phyloP scores from a whole-genome alignment of 169 alveolate species.

The Cryptosporidium andersoni region DNA sequence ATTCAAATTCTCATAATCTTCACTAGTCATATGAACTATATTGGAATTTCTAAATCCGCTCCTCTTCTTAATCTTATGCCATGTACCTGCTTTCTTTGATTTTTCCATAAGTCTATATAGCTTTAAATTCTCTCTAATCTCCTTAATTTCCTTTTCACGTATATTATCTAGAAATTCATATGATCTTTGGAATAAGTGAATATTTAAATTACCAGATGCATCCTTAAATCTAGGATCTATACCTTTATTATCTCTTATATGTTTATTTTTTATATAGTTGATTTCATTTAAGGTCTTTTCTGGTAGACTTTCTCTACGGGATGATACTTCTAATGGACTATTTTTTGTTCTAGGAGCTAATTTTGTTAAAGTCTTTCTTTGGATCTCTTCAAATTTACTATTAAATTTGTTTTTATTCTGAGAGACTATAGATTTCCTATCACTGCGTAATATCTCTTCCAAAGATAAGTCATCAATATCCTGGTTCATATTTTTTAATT shows the following conservation, averaged over 20 bases:
- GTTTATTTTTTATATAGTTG: conserved; percentile 35
- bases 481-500: not conserved
- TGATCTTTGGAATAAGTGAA: conserved; percentile 56
- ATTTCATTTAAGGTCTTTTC: conserved; percentile 40
- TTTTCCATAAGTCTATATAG: conserved; percentile 30
- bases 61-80: conserved; percentile 39
- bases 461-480: conserved; percentile 55
- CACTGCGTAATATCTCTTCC: conserved; percentile 45
- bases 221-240: conserved; percentile 66
- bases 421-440: not conserved
- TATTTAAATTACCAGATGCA: conserved; percentile 48
- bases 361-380: not conserved
- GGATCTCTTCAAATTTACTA: not conserved
- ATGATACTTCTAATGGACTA: conserved; percentile 49
- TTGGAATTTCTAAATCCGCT: conserved; percentile 36
- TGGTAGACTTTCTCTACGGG: conserved; percentile 38
- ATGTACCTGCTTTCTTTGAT: conserved; percentile 50
- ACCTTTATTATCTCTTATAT: not conserved
- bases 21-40: conserved; percentile 25
- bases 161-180: conserved; percentile 41
- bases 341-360: not conserved
- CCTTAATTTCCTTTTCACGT: conserved; percentile 20
- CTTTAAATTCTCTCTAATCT: conserved; percentile 34
- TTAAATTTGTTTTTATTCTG: conserved; percentile 1
- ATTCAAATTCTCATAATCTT: conserved; percentile 34